These are phyloP conservation scores for Telopea speciosissima DNA, from an alignment of 177 flowering plant species.

Conservation along the genomic window DNA sequence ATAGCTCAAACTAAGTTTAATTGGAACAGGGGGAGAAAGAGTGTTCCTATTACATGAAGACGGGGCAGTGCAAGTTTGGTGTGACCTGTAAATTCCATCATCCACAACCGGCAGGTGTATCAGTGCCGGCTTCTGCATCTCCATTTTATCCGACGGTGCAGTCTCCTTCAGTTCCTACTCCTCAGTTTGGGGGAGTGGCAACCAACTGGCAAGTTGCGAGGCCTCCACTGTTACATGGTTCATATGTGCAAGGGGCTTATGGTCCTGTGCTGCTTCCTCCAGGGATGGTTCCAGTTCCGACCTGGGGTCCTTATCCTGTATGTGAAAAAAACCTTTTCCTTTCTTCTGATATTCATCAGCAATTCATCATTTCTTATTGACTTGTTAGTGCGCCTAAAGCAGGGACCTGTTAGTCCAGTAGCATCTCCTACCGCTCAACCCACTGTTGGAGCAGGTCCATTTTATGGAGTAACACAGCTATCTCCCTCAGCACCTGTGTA, in stretches of 20 bases:
- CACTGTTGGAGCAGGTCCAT: slow-evolving; percentile 39
- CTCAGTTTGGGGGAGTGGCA: slow-evolving; percentile 49
- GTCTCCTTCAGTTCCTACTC: slow-evolving; percentile 62
- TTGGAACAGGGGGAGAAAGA: slow-evolving; percentile 81
- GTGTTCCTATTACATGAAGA: slow-evolving; percentile 83
- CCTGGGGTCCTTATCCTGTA: slow-evolving; percentile 82
- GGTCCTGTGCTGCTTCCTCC: slow-evolving; percentile 60
- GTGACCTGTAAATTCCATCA: slow-evolving; percentile 92
- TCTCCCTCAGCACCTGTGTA: slow-evolving; percentile 72
- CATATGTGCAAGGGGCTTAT: slow-evolving; percentile 75
- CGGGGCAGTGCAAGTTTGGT: slow-evolving; percentile 94
- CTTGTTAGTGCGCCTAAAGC: slow-evolving; percentile 16
- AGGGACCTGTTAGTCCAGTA: slow-evolving; percentile 63
- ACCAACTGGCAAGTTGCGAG: slow-evolving; percentile 61
- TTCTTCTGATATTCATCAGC: not conserved
- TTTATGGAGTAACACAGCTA: slow-evolving; percentile 56
- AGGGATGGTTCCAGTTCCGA: slow-evolving; percentile 61
- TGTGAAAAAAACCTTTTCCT: not conserved
- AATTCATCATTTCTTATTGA: not conserved
- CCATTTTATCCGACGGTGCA: slow-evolving; percentile 84
- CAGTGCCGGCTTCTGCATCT: slow-evolving; percentile 40
- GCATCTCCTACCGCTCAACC: slow-evolving; percentile 54
- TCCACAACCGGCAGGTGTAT: slow-evolving; percentile 58
- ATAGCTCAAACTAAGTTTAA: not conserved
- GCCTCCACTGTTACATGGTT: slow-evolving; percentile 65